phyloP scores from a whole-genome alignment of 148 eudicot genomes.

The Tetragonia tetragonoides region DNA sequence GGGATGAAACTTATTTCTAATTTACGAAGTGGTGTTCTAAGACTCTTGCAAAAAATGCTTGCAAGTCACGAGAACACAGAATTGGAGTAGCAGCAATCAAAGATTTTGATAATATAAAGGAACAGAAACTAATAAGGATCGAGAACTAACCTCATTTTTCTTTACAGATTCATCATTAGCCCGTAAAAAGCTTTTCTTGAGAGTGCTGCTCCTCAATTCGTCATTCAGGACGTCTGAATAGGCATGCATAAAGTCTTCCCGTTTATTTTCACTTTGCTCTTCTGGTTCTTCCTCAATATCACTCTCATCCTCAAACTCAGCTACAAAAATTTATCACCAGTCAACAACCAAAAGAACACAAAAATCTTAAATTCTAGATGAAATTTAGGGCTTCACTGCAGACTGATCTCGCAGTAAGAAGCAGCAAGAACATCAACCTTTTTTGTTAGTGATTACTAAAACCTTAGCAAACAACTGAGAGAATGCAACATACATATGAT shows the following conservation, averaged over 20 bases:
- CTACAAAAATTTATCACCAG: slow-evolving; percentile 31
- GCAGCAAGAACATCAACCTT: too few species aligned
- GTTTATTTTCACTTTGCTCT: slow-evolving; percentile 38
- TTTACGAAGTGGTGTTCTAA: not conserved
- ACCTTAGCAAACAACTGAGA: too few species aligned
- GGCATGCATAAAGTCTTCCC: slow-evolving; percentile 54
- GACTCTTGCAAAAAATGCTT: not conserved
- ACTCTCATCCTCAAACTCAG: slow-evolving; percentile 66
- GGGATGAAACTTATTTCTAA: not conserved
- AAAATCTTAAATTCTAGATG: not conserved
- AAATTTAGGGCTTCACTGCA: not conserved
- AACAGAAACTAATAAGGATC: not conserved
- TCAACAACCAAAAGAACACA: not conserved
- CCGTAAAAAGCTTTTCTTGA: slow-evolving; percentile 70
- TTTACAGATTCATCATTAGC: slow-evolving; percentile 50
- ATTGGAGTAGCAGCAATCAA: not conserved
- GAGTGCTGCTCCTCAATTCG: slow-evolving; percentile 64
- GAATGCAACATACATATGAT: too few species aligned
- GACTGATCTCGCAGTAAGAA: too few species aligned
- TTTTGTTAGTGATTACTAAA: too few species aligned
- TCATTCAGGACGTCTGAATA: slow-evolving; percentile 70
- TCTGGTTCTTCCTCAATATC: slow-evolving; percentile 48
- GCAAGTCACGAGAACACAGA: not conserved
- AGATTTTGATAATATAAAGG: not conserved
- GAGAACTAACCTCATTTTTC: slow-evolving; percentile 52